Evolutionary conservation across 1,139 yeast species (phyloP), one percentile per base, ranked within the genome.

Genomic region (Geotrichum cucujoidarum): DNA sequence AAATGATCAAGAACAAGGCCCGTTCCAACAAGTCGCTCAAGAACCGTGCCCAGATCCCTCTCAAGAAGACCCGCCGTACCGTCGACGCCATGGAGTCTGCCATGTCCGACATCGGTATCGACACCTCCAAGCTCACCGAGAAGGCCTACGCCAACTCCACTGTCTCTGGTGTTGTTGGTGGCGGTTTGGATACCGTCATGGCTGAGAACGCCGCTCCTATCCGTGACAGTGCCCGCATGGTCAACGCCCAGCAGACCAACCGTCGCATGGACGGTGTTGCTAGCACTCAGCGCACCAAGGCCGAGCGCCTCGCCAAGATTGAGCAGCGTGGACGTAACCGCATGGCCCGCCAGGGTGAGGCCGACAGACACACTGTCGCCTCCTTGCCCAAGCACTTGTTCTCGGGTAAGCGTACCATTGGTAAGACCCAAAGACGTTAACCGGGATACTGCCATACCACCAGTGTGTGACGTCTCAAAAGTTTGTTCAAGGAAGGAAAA

Each of bases 321-420:
- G 92, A 86, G 68, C 89, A 95, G 77, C 81, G 96, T 72, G 95
- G 86, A 64, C 81, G 97, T 74, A 88, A 90, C 72, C 83, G 92
- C 73, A 72, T 76, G 65, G 96, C 97, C 38, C 82, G 95, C 71
- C 86, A 80, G 58, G 97, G 97, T 74, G 98, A 94, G 73, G 86
- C 87, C 63, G 99, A 92, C 71, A 83, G 97, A 71, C 95, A 88
- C 67, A 75, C 81, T 52, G 79, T 90, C 53, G 92, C 87, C 50
- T 73, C 86, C 56, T 70, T 88, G 72, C 96, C 97, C 55, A 90
- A 89, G 75, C 98, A 92, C 73, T 76, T 92, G 76, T 86, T 83
- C 74, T 74, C 90, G 63, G 99, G 99, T 72, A 92, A 94, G 78
- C 82, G 97, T 74, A 92, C 95, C 74, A 80, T 80, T 65, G 95